Evolutionary conservation across 768 basidiomycete species (phyloP).

Genomic region (Pleurotus tuoliensis): DNA sequence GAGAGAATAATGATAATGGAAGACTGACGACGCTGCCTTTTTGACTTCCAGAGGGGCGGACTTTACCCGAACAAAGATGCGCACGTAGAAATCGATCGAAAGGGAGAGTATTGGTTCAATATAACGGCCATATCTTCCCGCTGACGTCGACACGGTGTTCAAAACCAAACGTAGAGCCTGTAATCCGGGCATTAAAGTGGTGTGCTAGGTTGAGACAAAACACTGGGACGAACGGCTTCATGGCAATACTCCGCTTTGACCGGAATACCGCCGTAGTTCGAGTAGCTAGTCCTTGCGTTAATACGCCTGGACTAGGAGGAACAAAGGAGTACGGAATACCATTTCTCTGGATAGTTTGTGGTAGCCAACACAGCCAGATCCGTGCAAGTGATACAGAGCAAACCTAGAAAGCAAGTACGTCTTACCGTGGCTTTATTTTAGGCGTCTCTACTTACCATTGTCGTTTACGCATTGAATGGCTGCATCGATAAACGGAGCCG

Average conservation of each 20-base stretch:
- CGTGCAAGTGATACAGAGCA: constrained; percentile 95
- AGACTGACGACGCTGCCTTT: constrained; percentile 64
- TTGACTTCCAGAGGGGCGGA: constrained; percentile 82
- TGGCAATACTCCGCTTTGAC: constrained; percentile 94
- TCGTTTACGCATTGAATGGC: constrained; percentile 87
- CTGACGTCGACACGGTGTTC: constrained; percentile 79
- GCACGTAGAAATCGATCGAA: constrained; percentile 96
- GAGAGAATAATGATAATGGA: background rate
- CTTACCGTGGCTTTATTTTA: background rate
- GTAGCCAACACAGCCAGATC: constrained; percentile 93
- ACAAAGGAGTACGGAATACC: constrained; percentile 41
- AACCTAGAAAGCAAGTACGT: constrained; percentile 34
- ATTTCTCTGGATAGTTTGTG: constrained; percentile 94
- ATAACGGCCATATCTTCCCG: constrained; percentile 87
- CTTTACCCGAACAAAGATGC: constrained; percentile 80
- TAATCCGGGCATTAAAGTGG: background rate
- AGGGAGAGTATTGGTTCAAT: constrained; percentile 87
- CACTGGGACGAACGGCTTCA: constrained; percentile 63
- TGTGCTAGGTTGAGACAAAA: background rate
- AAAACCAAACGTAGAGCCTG: constrained; percentile 92
- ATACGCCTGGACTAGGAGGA: background rate
- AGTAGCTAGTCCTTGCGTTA: constrained; percentile 52
- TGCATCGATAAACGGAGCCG: constrained; percentile 93
- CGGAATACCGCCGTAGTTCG: constrained; percentile 92
- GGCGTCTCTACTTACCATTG: constrained; percentile 58